Conservation (phyloP, 805 yeast genomes). For the Candida stauntonica region DNA sequence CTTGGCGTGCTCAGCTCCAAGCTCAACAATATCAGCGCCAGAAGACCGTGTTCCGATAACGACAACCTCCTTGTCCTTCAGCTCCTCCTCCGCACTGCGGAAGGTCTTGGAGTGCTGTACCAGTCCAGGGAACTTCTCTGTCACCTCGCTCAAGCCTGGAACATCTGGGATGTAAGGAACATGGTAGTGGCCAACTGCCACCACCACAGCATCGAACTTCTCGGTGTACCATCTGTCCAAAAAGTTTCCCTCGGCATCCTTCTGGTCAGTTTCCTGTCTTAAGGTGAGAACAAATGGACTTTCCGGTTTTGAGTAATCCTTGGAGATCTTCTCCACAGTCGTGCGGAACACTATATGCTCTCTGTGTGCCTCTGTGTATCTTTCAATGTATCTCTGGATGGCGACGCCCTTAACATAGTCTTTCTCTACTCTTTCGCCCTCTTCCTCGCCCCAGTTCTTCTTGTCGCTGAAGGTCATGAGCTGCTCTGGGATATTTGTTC, state of each 20-base stretch:
- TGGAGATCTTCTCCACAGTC: constrained; percentile 36
- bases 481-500: constrained; percentile 41
- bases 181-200: constrained; percentile 55
- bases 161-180: constrained; percentile 49
- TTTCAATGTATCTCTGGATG: constrained; percentile 50
- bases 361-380: constrained; percentile 35
- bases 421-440: constrained; percentile 30
- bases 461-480: constrained; percentile 43
- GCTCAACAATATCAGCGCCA: constrained; percentile 51
- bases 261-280: constrained; percentile 25
- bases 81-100: constrained; percentile 18
- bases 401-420: constrained; percentile 47
- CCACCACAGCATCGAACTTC: constrained; percentile 37
- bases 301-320: constrained; percentile 13
- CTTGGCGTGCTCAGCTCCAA: constrained; percentile 12
- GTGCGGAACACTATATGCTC: constrained; percentile 30
- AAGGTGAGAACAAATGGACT: constrained; percentile 30
- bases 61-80: constrained; percentile 35
- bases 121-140: constrained; percentile 13
- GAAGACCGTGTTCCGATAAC: constrained; percentile 67
- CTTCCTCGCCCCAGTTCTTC: constrained; percentile 30
- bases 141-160: constrained; percentile 38
- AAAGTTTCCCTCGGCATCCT: constrained; percentile 18
- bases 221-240: constrained; percentile 36
- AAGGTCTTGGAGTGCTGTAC: constrained; percentile 31